Percentiles rank a stretch among this genome's conserved stretches.
Evolutionary conservation across 176 grass and related monocot species (phyloP).

Genomic region (Poa annua): DNA sequence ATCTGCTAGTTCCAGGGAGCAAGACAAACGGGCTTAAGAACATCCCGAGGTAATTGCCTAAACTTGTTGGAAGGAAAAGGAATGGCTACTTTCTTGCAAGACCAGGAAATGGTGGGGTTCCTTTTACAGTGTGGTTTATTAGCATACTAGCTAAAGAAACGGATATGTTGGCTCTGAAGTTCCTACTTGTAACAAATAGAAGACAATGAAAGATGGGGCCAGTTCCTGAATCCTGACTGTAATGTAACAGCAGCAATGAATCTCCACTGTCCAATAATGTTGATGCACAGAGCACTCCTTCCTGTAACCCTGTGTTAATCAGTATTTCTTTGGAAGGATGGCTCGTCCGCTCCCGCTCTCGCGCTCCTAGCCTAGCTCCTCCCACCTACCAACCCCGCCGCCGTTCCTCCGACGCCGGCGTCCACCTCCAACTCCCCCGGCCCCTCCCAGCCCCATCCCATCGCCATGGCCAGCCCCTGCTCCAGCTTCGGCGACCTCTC

Average conservation of each 20-base stretch:
- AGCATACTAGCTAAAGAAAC: background rate
- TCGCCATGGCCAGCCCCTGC: too few relatives aligned
- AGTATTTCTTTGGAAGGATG: too few relatives aligned
- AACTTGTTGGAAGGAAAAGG: slow-evolving; percentile 33
- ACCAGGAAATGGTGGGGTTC: slow-evolving; percentile 21
- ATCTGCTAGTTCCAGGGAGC: slow-evolving; percentile 65
- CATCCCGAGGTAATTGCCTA: slow-evolving; percentile 60
- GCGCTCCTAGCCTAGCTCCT: too few relatives aligned
- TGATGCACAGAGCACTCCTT: too few relatives aligned
- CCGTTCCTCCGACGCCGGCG: too few relatives aligned
- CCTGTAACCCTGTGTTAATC: too few relatives aligned
- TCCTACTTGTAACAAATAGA: background rate
- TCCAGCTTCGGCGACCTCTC: too few relatives aligned
- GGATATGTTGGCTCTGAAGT: background rate
- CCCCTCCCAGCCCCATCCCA: too few relatives aligned
- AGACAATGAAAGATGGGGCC: slow-evolving; percentile 4
- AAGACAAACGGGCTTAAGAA: slow-evolving; percentile 62
- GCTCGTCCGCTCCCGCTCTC: too few relatives aligned
- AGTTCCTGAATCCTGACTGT: slow-evolving; percentile 12
- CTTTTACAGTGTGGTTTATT: background rate
- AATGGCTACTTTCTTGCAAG: background rate
- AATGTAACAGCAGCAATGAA: background rate
- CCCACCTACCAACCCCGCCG: too few relatives aligned
- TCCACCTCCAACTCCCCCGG: too few relatives aligned
- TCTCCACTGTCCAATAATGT: background rate